Percentiles rank a stretch among this genome's conserved stretches.
Evolutionary conservation across 2,329 filamentous ascomycete species (phyloP).

Genomic region (Fulvia fulva): DNA sequence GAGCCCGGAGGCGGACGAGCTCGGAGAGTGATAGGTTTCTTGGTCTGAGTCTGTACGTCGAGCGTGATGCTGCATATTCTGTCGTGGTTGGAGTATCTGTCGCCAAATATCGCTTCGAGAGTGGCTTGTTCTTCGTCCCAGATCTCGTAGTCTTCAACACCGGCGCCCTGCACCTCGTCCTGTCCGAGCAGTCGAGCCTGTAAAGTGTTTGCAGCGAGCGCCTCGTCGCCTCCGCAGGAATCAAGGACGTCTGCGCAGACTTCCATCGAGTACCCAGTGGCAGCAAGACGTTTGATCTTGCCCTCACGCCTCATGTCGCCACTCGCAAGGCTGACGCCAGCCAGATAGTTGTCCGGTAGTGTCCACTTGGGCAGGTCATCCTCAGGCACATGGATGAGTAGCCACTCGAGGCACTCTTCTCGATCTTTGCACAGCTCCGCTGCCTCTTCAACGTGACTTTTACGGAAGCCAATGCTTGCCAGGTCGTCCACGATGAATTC

Average conservation of each 20-base stretch:
- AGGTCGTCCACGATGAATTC: conserved; percentile 67
- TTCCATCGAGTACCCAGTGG: conserved; percentile 80
- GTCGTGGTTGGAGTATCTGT: conserved; percentile 55
- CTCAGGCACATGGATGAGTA: conserved; percentile 93
- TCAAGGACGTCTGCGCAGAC: conserved; percentile 77
- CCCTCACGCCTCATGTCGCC: conserved; percentile 77
- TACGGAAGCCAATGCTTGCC: conserved; percentile 75
- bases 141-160: conserved; percentile 42
- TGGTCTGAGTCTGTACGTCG: conserved; percentile 44
- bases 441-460: conserved; percentile 84
- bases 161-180: conserved; percentile 31
- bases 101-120: conserved; percentile 79
- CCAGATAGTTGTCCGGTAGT: conserved; percentile 84
- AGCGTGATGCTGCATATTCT: conserved; percentile 67
- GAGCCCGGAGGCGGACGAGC: conserved; percentile 64
- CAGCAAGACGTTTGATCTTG: conserved; percentile 74
- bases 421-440: conserved; percentile 81
- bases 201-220: conserved; percentile 70
- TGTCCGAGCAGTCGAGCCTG: conserved; percentile 62
- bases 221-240: conserved; percentile 66
- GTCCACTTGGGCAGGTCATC: conserved; percentile 94
- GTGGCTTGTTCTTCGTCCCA: conserved; percentile 87
- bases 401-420: conserved; percentile 91
- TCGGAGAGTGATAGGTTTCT: conserved; percentile 52
- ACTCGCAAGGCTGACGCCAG: conserved; percentile 80